Evolutionary conservation across 2,329 filamentous ascomycete genomes (phyloP).

Genomic region (Bimuria novae-zelandiae): DNA sequence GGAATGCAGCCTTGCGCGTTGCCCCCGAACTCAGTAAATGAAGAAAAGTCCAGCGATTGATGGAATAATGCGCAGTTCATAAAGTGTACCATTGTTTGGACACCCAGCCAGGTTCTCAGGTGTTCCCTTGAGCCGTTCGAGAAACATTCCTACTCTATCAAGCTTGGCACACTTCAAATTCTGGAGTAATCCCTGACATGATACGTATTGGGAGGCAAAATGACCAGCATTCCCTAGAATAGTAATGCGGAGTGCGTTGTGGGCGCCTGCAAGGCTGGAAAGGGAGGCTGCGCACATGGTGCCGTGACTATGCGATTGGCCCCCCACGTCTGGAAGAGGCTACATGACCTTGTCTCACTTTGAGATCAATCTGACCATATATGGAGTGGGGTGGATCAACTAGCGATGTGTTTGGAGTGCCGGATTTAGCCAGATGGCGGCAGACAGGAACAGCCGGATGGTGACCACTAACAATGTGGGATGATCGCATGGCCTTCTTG

Average conservation of each 20-base stretch:
- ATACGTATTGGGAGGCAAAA: slow-evolving; percentile 13
- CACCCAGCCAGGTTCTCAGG: slow-evolving; percentile 14
- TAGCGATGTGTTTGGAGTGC: slow-evolving; percentile 21
- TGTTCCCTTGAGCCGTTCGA: slow-evolving; percentile 34
- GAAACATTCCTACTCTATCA: slow-evolving; percentile 21
- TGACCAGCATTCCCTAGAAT: slow-evolving; percentile 9
- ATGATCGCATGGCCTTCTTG: not conserved
- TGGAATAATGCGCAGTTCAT: slow-evolving; percentile 19
- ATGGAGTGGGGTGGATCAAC: slow-evolving; percentile 29
- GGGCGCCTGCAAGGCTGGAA: slow-evolving; percentile 4
- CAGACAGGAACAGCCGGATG: slow-evolving; percentile 28
- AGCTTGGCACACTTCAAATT: slow-evolving; percentile 17
- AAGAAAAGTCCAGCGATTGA: slow-evolving; percentile 18
- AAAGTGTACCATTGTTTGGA: slow-evolving; percentile 1
- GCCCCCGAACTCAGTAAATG: slow-evolving; percentile 4
- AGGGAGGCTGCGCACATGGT: slow-evolving; percentile 1
- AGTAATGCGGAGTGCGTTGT: slow-evolving; percentile 10
- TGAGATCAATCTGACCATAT: slow-evolving; percentile 27
- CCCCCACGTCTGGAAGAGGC: slow-evolving; percentile 3
- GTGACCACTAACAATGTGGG: slow-evolving; percentile 16
- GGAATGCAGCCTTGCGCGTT: slow-evolving; percentile 9
- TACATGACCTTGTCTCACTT: slow-evolving; percentile 19
- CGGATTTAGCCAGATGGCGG: slow-evolving; percentile 37
- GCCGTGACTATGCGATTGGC: slow-evolving; percentile 17
- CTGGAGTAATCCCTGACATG: slow-evolving; percentile 14